A percentile compares a stretch with the other conserved stretches of the same genome.
These are phyloP conservation scores for Termitomyces sp. DNA, from an alignment of 768 basidiomycete species.

Conservation along the genomic window DNA sequence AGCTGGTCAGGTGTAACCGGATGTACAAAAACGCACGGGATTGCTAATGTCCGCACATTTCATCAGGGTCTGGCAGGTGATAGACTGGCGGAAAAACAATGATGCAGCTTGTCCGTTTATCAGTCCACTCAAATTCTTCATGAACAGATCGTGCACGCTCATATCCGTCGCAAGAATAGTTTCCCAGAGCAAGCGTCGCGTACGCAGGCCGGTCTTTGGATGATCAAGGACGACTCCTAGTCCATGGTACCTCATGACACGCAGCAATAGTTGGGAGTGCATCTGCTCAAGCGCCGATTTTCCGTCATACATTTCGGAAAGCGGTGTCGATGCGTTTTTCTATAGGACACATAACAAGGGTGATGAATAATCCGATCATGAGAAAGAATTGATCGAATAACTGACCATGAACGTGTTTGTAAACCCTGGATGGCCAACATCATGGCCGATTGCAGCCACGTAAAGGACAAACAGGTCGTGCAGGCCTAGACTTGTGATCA, in stretches of 20 bases:
- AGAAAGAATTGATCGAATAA: slow-evolving; percentile 9
- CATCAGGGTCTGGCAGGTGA: slow-evolving; percentile 86
- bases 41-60: slow-evolving; percentile 99
- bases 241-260: slow-evolving; percentile 76
- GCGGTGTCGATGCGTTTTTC: slow-evolving; percentile 91
- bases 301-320: slow-evolving; percentile 84
- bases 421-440: slow-evolving; percentile 95
- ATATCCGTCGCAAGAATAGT: slow-evolving; percentile 94
- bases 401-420: slow-evolving; percentile 91
- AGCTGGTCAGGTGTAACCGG: not conserved
- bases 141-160: slow-evolving; percentile 84
- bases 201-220: slow-evolving; percentile 35
- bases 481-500: slow-evolving; percentile 44
- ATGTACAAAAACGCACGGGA: slow-evolving; percentile 59
- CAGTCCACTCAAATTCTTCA: slow-evolving; percentile 54
- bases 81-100: slow-evolving; percentile 46
- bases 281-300: slow-evolving; percentile 89
- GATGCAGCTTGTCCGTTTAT: slow-evolving; percentile 35
- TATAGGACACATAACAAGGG: slow-evolving; percentile 23
- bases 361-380: slow-evolving; percentile 1
- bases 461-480: slow-evolving; percentile 81
- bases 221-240: slow-evolving; percentile 64
- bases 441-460: slow-evolving; percentile 94
- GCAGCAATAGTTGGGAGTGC: slow-evolving; percentile 79
- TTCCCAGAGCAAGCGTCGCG: slow-evolving; percentile 71